Evolutionary conservation across 345 rosid genomes (phyloP), one percentile per base, ranked within the genome.

Genomic region (Populus davidiana): DNA sequence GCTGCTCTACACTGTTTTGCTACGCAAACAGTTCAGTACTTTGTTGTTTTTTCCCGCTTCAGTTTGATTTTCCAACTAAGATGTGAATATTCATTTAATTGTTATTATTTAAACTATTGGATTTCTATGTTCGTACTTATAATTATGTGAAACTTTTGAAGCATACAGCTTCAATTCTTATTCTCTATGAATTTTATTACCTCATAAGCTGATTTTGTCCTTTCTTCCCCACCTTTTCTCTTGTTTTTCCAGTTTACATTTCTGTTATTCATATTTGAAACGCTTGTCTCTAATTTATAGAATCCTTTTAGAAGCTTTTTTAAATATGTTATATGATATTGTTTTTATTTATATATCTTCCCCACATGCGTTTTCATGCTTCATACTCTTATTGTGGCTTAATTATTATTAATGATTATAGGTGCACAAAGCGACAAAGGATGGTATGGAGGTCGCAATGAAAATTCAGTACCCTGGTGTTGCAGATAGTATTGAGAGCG

Each of bases 401-500:
- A 14, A 49, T 25, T 49, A 75, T 84, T 59, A 50, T 66, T 56
- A 27, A 41, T 38, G 27, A 80, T 80, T 90, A 70, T 83, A 96
- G 99, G 99, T 96, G 75, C 98, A 96, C 75, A 86, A 76, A 81
- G 99, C 95, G 70, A 85, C 91, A 4, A 91, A 84, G 85, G 97
- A 92, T 83, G 93, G 91, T 70, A 64, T 83, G 81, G 78, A 89
- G 47, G 97, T 91, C 31, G 98, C 97, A 18, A 92, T 96, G 91
- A 96, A 96, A 88, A 96, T 96, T 85, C 99, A 96, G 85, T 96
- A 96, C 85, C 99, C 99, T 81, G 99, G 99, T 7, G 97, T 96
- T 84, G 99, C 98, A 66, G 80, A 91, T 77, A 96, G 97, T 85
- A 91, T 96, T 79, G 97, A 93, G 52, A 96, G 97, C 85, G 99